These are phyloP conservation scores for Guillardia theta DNA, from an alignment of 78 protist genomes.

Conservation along the genomic window DNA sequence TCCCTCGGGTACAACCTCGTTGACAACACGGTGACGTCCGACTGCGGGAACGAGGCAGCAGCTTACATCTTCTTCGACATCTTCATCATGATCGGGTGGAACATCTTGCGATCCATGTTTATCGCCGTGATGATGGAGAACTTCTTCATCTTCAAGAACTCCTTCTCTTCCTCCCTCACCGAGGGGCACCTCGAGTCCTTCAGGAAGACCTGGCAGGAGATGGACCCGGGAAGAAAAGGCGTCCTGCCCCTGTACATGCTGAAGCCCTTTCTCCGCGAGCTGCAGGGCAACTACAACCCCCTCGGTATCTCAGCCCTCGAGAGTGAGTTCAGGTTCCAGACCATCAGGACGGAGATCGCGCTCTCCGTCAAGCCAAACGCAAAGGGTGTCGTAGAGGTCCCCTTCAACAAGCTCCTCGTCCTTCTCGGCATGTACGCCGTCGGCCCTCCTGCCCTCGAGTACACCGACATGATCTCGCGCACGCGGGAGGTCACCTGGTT, in stretches of 20 bases:
- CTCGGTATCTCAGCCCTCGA: neutral
- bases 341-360: neutral
- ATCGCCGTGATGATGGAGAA: neutral
- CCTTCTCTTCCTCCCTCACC: neutral
- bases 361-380: neutral
- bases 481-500: neutral
- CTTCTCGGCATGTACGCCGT: neutral
- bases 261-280: neutral
- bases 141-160: neutral
- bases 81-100: neutral
- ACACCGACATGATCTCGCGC: neutral
- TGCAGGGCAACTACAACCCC: neutral
- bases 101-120: neutral
- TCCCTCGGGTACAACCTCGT: neutral
- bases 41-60: neutral
- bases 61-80: neutral
- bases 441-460: neutral
- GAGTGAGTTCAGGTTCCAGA: neutral
- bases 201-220: neutral
- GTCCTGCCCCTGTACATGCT: neutral
- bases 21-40: neutral
- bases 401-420: neutral
- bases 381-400: neutral
- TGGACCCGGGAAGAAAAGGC: neutral
- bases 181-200: neutral